A percentile compares a stretch with the other conserved stretches of the same genome.
Evolutionary conservation across 352 stramenopile species (phyloP).

Genomic region (Phytophthora cajani): DNA sequence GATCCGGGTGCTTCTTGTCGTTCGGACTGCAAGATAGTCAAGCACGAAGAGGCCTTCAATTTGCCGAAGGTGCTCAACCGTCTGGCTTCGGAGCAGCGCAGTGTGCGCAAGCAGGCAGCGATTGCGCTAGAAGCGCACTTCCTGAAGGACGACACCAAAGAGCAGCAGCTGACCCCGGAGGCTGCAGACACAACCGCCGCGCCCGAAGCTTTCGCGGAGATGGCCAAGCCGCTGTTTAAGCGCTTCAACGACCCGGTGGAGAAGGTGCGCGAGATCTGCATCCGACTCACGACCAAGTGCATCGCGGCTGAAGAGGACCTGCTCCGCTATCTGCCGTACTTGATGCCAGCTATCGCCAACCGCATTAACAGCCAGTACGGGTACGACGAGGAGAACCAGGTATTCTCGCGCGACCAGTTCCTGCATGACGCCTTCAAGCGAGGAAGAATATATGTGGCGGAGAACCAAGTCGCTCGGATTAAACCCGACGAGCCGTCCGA

Average conservation of each 20-base stretch:
- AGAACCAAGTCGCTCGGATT: conserved; percentile 45
- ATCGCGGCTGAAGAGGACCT: conserved; percentile 62
- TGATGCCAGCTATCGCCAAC: conserved; percentile 74
- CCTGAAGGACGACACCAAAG: conserved; percentile 17
- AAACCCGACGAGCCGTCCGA: conserved; percentile 74
- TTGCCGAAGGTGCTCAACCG: conserved; percentile 66
- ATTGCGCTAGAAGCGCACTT: conserved; percentile 56
- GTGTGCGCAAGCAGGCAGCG: conserved; percentile 70
- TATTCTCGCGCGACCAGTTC: conserved; percentile 73
- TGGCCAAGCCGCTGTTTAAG: conserved; percentile 83
- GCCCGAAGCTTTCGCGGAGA: conserved; percentile 39
- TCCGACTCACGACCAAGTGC: conserved; percentile 58
- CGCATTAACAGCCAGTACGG: conserved; percentile 70
- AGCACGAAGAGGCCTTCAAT: conserved; percentile 39
- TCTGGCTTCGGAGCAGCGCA: conserved; percentile 54
- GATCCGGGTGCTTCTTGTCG: background rate
- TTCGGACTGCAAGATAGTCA: background rate
- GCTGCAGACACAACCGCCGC: background rate
- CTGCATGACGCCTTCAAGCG: conserved; percentile 81
- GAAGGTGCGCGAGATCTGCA: conserved; percentile 77
- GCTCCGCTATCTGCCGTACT: conserved; percentile 72
- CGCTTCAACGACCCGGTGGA: conserved; percentile 85
- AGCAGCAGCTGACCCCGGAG: conserved; percentile 1
- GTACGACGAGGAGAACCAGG: conserved; percentile 80
- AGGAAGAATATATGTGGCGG: conserved; percentile 65